A percentile compares a stretch with the other conserved stretches of the same genome.
phyloP scores from a whole-genome alignment of 371 early-diverging fungal genomes.

The Mucor ambiguus region DNA sequence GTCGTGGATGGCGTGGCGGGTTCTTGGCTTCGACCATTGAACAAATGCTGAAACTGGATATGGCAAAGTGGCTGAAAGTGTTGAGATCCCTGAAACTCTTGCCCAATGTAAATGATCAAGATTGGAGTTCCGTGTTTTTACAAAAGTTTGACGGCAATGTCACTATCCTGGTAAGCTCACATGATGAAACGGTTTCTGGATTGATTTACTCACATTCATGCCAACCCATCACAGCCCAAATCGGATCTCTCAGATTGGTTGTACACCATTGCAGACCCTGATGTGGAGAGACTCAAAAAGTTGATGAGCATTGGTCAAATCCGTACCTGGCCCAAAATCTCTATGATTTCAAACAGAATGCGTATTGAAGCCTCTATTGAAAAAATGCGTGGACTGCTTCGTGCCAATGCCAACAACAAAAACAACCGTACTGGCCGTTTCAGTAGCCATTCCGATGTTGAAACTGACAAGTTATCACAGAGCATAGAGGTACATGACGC shows the following conservation, averaged over 20 bases:
- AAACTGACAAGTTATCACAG: conserved; percentile 9
- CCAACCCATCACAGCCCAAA: conserved; percentile 51
- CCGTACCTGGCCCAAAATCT: conserved; percentile 81
- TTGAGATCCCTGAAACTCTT: conserved; percentile 78
- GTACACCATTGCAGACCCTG: conserved; percentile 75
- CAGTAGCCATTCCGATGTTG: conserved; percentile 3
- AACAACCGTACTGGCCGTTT: not conserved
- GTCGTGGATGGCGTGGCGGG: conserved; percentile 82
- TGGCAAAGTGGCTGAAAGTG: conserved; percentile 86
- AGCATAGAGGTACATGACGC: not conserved
- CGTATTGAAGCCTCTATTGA: conserved; percentile 72
- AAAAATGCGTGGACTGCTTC: conserved; percentile 36
- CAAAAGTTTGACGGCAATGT: conserved; percentile 89
- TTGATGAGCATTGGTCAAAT: conserved; percentile 65
- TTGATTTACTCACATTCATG: not conserved
- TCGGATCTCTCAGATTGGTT: conserved; percentile 67
- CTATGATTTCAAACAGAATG: conserved; percentile 80
- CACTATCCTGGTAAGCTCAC: conserved; percentile 70
- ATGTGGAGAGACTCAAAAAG: conserved; percentile 52
- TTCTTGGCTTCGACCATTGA: conserved; percentile 80
- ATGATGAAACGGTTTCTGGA: not conserved
- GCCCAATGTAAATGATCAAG: conserved; percentile 74
- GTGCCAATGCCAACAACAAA: not conserved
- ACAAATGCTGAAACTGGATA: conserved; percentile 81
- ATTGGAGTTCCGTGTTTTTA: conserved; percentile 83